phyloP scores from a whole-genome alignment of 768 basidiomycete species.

The Cytidiella melzeri region DNA sequence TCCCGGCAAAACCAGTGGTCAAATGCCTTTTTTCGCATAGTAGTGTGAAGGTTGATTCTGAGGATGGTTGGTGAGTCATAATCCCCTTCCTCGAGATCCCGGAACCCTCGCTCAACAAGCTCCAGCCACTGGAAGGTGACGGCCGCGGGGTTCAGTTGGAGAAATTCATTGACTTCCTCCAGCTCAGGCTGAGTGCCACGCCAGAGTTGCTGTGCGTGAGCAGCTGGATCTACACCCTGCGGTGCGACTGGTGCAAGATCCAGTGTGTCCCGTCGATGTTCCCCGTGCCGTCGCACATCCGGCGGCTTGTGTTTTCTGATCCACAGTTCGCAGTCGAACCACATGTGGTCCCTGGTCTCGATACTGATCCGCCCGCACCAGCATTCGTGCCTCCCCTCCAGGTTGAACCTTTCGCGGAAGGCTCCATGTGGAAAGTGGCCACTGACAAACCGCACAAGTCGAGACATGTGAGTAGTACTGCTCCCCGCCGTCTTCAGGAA shows the following conservation, averaged over 20 bases:
- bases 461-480: conserved; percentile 2
- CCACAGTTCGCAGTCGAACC: conserved; percentile 13
- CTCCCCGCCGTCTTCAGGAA: too few relatives aligned
- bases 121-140: too few relatives aligned
- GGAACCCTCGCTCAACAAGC: neutral
- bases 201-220: too few relatives aligned
- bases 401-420: conserved; percentile 4
- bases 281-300: neutral
- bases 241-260: neutral
- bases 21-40: neutral
- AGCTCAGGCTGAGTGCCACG: too few relatives aligned
- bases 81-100: neutral
- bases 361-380: conserved; percentile 1
- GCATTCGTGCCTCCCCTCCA: conserved; percentile 1
- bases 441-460: conserved; percentile 2
- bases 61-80: too few relatives aligned
- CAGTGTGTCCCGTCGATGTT: neutral
- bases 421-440: conserved; percentile 9
- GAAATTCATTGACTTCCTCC: too few relatives aligned
- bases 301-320: too few relatives aligned
- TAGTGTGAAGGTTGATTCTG: neutral
- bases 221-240: neutral
- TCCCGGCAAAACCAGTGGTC: neutral
- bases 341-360: conserved; percentile 8
- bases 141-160: conserved; percentile 2